Conservation (phyloP, 495 filamentous ascomycete genomes). For the Evernia prunastri region DNA sequence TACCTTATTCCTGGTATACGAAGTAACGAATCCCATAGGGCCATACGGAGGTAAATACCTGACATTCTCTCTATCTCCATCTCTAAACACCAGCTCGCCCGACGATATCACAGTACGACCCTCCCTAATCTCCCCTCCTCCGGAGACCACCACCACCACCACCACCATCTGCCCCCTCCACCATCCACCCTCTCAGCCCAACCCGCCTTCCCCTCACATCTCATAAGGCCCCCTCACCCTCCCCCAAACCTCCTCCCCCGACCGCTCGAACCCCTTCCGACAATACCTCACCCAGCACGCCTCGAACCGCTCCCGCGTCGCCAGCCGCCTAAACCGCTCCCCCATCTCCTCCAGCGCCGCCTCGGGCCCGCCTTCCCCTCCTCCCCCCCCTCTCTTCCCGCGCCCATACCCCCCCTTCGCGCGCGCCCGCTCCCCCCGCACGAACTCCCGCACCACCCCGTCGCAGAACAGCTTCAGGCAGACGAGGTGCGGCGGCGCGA, state of each 20-base stretch:
- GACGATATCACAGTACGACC: too few species aligned
- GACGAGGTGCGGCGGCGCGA: conserved; percentile 2
- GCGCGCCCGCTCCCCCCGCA: accelerated
- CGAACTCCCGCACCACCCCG: not conserved
- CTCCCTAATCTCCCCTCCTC: too few species aligned
- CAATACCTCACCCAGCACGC: not conserved
- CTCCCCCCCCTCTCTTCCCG: not conserved
- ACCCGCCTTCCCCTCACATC: not conserved
- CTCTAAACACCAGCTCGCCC: too few species aligned
- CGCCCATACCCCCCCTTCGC: not conserved
- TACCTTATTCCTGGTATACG: too few species aligned
- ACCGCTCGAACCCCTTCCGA: not conserved
- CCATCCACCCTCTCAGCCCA: too few species aligned
- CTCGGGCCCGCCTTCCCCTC: not conserved
- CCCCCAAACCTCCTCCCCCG: not conserved
- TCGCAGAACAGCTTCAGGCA: conserved; percentile 4
- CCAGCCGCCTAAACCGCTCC: not conserved
- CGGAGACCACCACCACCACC: too few species aligned
- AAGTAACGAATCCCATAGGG: too few species aligned
- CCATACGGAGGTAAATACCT: too few species aligned
- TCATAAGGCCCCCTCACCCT: not conserved
- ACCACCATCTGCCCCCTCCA: too few species aligned
- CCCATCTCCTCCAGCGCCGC: not conserved
- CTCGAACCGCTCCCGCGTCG: not conserved
- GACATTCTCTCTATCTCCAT: too few species aligned